Evolutionary conservation across 176 grass and related monocot genomes (phyloP), one percentile per base, ranked within the genome.

Genomic region (Ananas comosus): DNA sequence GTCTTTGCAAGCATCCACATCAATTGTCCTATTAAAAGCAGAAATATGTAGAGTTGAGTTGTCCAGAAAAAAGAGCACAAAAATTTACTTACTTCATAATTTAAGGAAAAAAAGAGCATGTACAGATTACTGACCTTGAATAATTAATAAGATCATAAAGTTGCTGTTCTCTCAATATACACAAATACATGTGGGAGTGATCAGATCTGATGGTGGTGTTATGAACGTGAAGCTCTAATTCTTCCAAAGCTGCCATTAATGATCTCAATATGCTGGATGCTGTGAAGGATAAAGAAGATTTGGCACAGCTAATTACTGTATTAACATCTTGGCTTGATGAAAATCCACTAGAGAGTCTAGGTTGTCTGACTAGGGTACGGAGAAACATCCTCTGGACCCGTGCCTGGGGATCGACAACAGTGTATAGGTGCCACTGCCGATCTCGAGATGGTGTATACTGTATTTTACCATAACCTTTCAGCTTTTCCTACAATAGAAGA

Each of bases 391-490:
- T 86, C 66, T 88, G 89, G 80, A 86, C 75, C 29, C 80, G 76
- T 70, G 71, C 78, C 61, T 87, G 91, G 63, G 74, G 79, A 57
- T 92, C 86, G 28, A 81, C 65, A 53, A 93, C 84, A 28, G 89
- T 91, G 85, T 99, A 99, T 77, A 99, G 76, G 77, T 93, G 94
- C 94, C 94, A 99, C 67, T 99, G 94, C 12, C 90, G 84, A 81
- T 99, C 94, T 52, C 90, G 87, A 64, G 94, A 99, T 72, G 94
- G 87, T 6, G 82, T 99, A 74, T 99, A 99, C 75, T 99, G 85
- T n/a, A 82, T 78, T 69, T 90, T 91, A 64, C 49, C 81, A 51
- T 91, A 93, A 83, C 86, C 94, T 82, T 93, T 84, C 63, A 99
- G 77, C 50, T 99, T 99, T 64, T 91, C 89, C 79, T 99, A 84